Evolutionary conservation across 1,284 basidiomycete species (phyloP), one percentile per base, ranked within the genome.

Genomic region (Trametes hirsuta): DNA sequence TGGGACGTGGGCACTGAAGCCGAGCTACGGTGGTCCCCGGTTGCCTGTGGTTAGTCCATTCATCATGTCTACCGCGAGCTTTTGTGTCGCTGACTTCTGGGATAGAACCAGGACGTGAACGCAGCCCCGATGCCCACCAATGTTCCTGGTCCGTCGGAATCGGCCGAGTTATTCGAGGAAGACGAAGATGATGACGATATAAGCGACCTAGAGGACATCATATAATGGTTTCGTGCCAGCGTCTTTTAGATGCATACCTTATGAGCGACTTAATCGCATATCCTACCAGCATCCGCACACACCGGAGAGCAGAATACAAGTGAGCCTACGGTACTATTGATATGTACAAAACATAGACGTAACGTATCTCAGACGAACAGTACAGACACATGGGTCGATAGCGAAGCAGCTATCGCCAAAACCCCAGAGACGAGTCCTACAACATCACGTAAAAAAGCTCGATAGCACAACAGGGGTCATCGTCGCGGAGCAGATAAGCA

Each of bases 1-100:
- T 55, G 86, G 86, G 6, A 72, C 83, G 55, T 90, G 86, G 86
- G 86, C 89, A 73, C 77, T 90, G 53, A 84, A 83, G 66, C 80
- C 84, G 57, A 84, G 81, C 63, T 89, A 82, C 73, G 84, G 83
- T 66, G 82, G 81, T 58, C 79, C 79, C 30, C 81, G 78, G 69
- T 84, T 86, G 59, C 58, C 84, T 76, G 6, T 46, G 4, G 25
- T 30, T 8, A 8, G 30, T 30, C 30, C 39, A 18, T 40, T 12
- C 6, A 40, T 40, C 39, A 40, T 40, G 39, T 40, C 39, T 11
- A 5, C 39, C 11, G 39, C 11, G 39, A 8, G 30, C 8, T 4
- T 8, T 30, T 30, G 30, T 30, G 30, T 30, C 30, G 30, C 30
- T 30, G 30, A 30, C 8, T 30, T 30, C 30, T 30, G 4, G 30